Conservation (phyloP, 2,329 filamentous ascomycete genomes). For the Xylaria sp. region DNA sequence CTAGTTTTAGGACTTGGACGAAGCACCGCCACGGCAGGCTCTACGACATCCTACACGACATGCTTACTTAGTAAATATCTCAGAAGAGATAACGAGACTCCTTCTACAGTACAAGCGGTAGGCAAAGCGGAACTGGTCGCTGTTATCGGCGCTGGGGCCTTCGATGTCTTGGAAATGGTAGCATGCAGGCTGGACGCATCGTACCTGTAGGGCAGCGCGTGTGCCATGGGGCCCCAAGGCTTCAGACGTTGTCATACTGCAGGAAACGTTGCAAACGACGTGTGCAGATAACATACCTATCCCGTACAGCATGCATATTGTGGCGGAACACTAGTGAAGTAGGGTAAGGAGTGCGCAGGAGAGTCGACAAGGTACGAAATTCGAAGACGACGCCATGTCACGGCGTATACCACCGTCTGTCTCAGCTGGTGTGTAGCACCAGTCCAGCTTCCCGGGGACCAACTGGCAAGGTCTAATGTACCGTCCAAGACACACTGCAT, state of each 20-base stretch:
- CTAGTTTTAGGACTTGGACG: background rate
- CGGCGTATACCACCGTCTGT: conserved; percentile 30
- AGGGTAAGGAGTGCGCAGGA: background rate
- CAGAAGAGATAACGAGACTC: background rate
- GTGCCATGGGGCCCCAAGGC: conserved; percentile 25
- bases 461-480: conserved; percentile 3
- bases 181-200: conserved; percentile 23
- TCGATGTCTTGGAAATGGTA: conserved; percentile 12
- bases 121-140: conserved; percentile 7
- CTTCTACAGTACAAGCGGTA: background rate
- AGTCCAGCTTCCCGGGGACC: conserved; percentile 16
- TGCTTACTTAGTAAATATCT: background rate
- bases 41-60: background rate
- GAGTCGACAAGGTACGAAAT: conserved; percentile 20
- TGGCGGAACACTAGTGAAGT: conserved; percentile 14
- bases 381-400: conserved; percentile 32
- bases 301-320: conserved; percentile 13
- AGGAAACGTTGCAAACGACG: conserved; percentile 30
- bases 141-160: background rate
- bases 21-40: background rate
- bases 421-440: conserved; percentile 36
- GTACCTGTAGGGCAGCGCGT: conserved; percentile 32
- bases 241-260: conserved; percentile 29
- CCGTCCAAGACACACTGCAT: background rate
- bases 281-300: conserved; percentile 13